Conservation (phyloP, 139 green algal genomes). For the Yamagishiella unicocca region DNA sequence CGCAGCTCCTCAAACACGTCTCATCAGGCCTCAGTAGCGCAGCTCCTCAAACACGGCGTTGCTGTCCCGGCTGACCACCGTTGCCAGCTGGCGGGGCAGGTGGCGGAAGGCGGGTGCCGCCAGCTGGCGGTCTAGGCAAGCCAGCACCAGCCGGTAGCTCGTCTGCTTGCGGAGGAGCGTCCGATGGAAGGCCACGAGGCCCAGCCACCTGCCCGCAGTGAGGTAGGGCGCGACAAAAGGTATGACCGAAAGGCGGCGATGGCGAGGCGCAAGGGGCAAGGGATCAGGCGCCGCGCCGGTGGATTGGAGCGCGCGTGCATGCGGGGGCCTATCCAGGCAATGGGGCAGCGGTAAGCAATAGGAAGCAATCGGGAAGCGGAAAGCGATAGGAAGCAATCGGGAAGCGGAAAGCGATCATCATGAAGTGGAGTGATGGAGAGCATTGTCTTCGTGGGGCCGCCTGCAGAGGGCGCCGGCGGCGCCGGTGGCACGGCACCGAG, state of each 20-base stretch:
- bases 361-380: not conserved
- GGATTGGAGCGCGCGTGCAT: not conserved
- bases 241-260: not conserved
- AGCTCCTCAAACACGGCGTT: slow-evolving; percentile 71
- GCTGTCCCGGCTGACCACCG: slow-evolving; percentile 53
- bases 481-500: not conserved
- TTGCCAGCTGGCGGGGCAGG: slow-evolving; percentile 58
- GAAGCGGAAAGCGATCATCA: not conserved
- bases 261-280: not conserved
- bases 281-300: not conserved
- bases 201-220: slow-evolving; percentile 67
- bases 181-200: slow-evolving; percentile 72
- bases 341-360: not conserved
- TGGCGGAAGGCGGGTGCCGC: slow-evolving; percentile 33
- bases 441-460: not conserved
- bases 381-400: not conserved
- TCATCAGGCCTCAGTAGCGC: slow-evolving; percentile 74
- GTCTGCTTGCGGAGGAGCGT: slow-evolving; percentile 75
- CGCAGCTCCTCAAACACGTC: not conserved
- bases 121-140: slow-evolving; percentile 59
- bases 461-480: not conserved
- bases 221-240: not conserved
- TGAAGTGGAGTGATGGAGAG: not conserved
- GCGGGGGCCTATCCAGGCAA: no score
- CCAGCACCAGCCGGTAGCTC: slow-evolving; percentile 25